These are phyloP conservation scores for Hypoxylon sp. DNA, from an alignment of 2,329 filamentous ascomycete species.

Conservation along the genomic window DNA sequence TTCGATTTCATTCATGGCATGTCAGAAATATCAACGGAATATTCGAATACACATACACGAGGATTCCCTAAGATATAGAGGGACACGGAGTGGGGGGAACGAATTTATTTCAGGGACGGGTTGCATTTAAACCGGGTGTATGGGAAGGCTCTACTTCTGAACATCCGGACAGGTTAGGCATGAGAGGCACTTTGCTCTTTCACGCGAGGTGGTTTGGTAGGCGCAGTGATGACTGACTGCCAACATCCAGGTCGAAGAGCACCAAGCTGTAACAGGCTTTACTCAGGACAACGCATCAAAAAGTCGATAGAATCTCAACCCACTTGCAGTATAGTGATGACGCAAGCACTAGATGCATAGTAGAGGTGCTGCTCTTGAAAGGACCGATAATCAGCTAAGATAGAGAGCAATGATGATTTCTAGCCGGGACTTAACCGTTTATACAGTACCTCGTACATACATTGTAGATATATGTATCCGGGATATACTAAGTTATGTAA, in stretches of 20 bases:
- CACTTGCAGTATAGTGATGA: slow-evolving; percentile 13
- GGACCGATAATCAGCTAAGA: slow-evolving; percentile 15
- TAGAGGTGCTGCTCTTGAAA: slow-evolving; percentile 17
- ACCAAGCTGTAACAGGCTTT: slow-evolving; percentile 19
- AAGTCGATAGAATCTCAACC: background rate
- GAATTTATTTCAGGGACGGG: slow-evolving; percentile 7
- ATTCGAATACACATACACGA: slow-evolving; percentile 18
- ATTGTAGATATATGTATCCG: background rate
- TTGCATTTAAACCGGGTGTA: slow-evolving; percentile 32
- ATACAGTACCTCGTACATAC: background rate
- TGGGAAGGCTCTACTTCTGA: slow-evolving; percentile 20
- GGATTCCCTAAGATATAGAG: slow-evolving; percentile 17
- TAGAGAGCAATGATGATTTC: slow-evolving; percentile 2
- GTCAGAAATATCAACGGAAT: slow-evolving; percentile 19
- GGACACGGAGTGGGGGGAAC: slow-evolving; percentile 3
- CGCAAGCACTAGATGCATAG: slow-evolving; percentile 13
- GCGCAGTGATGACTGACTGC: slow-evolving; percentile 8
- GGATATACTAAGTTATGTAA: background rate
- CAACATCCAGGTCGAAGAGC: background rate
- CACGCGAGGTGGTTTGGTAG: slow-evolving; percentile 5
- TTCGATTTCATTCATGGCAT: slow-evolving; percentile 25
- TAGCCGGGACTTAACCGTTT: background rate
- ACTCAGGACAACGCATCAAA: slow-evolving; percentile 5
- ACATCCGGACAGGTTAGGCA: slow-evolving; percentile 26
- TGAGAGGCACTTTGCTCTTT: slow-evolving; percentile 15